A percentile compares a stretch with the other conserved stretches of the same genome.
These are phyloP conservation scores for Glycine latifolia DNA, from an alignment of 306 rosid genomes.

Conservation along the genomic window DNA sequence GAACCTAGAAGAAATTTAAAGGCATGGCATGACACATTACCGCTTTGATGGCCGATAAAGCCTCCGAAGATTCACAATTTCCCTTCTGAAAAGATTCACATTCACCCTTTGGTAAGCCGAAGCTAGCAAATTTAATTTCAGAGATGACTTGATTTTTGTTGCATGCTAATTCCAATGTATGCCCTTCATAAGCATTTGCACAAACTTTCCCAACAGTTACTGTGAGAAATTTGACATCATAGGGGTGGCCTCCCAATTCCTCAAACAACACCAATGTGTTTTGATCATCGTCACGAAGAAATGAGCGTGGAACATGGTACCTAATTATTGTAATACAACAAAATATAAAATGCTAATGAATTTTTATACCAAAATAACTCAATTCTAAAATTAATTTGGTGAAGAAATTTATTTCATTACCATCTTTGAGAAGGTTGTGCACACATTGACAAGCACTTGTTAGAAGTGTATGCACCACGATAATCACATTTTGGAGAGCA, in stretches of 20 bases:
- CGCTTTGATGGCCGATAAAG: background rate
- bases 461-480: too few relatives aligned
- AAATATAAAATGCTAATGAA: too few relatives aligned
- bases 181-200: background rate
- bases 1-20: too few relatives aligned
- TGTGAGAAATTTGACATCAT: background rate
- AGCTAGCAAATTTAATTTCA: background rate
- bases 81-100: background rate
- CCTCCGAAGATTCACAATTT: background rate
- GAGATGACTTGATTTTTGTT: background rate
- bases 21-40: too few relatives aligned
- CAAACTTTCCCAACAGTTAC: background rate
- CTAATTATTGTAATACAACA: background rate
- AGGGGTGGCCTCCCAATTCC: background rate
- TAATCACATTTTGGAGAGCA: too few relatives aligned
- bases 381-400: too few relatives aligned
- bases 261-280: slow-evolving; percentile 4
- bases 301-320: background rate
- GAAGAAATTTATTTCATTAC: too few relatives aligned
- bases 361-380: too few relatives aligned
- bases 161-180: background rate
- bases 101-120: background rate
- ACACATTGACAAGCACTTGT: too few relatives aligned
- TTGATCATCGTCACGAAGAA: background rate
- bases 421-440: too few relatives aligned